These are phyloP conservation scores for Tricholoma matsutake DNA, from an alignment of 768 basidiomycete species.

Conservation along the genomic window DNA sequence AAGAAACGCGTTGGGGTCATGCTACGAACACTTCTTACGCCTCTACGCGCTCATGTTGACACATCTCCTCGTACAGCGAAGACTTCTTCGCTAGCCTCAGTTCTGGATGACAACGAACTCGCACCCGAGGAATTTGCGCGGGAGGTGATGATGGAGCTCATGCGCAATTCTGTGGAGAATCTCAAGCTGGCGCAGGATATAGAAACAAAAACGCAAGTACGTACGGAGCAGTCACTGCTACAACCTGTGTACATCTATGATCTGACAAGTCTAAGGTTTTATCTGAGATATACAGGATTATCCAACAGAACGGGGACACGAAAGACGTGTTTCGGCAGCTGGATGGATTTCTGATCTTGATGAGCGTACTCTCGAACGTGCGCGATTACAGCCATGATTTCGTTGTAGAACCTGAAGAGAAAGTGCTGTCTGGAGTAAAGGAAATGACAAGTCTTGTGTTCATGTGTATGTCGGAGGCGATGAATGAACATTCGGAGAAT, in stretches of 20 bases:
- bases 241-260: neutral
- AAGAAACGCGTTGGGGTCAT: constrained; percentile 28
- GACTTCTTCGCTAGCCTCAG: constrained; percentile 17
- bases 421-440: constrained; percentile 35
- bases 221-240: constrained; percentile 9
- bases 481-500: constrained; percentile 55
- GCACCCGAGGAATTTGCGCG: constrained; percentile 70
- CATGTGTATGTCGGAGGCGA: constrained; percentile 59
- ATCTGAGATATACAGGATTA: constrained; percentile 61
- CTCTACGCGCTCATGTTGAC: constrained; percentile 56
- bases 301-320: constrained; percentile 61
- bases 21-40: constrained; percentile 58
- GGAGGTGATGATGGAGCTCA: constrained; percentile 67
- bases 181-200: constrained; percentile 56
- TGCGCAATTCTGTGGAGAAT: constrained; percentile 67
- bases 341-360: constrained; percentile 76
- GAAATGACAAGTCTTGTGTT: constrained; percentile 63
- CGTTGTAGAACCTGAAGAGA: constrained; percentile 37
- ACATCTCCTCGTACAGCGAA: constrained; percentile 30
- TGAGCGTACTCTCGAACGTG: constrained; percentile 67
- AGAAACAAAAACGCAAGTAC: constrained; percentile 51
- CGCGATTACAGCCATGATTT: constrained; percentile 30
- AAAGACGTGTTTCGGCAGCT: constrained; percentile 78
- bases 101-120: constrained; percentile 39
- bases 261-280: constrained; percentile 44